Evolutionary conservation across 345 rosid genomes (phyloP), one percentile per base, ranked within the genome.

Genomic region (Passiflora organensis): DNA sequence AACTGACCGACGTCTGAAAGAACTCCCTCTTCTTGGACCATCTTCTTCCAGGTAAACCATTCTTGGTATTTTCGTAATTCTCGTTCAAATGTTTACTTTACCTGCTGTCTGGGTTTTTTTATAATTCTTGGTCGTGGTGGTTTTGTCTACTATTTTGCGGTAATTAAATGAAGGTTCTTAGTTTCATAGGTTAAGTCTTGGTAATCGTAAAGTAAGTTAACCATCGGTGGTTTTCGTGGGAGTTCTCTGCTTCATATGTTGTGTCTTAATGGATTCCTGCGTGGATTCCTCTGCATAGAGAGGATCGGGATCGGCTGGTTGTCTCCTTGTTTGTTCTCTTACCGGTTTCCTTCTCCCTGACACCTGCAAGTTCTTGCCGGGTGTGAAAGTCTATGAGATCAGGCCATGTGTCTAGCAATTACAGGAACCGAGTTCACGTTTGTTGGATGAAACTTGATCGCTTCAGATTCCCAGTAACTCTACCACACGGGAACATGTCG

Each of bases 321-420:
- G 95, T 91, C 95, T 78, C 85, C 87, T 74, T 56, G 71, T 63
- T 42, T 82, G 90, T 80, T 77, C 67, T 71, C 74, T 73, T 64
- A 34, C 53, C 74, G 85, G 89, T 87, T 84, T 76, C 97, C 87
- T 81, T 82, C 75, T 64, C 71, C 70, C 83, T 79, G 68, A 64
- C 84, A 81, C 55, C 32, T 67, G 55, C 20, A 49, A 69, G 48
- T 13, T 62, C 45, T 55, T 48, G 80, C 52, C 81, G 72, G 77
- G 72, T 71, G 79, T 76, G 65, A 66, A 65, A 53, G n/a, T 72
- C 54, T 44, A 1, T 25, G 11, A 61, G 52, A 72, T 52, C 58
- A 49, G 57, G 56, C 66, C 61, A 71, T 66, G 70, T 78, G 69
- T 66, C 55, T 32, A 38, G 57, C 69, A 41, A 53, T 58, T 57